A percentile compares a stretch with the other conserved stretches of the same genome.
These are phyloP conservation scores for Colletotrichum sp. DNA, from an alignment of 2,329 filamentous ascomycete species.

Conservation along the genomic window DNA sequence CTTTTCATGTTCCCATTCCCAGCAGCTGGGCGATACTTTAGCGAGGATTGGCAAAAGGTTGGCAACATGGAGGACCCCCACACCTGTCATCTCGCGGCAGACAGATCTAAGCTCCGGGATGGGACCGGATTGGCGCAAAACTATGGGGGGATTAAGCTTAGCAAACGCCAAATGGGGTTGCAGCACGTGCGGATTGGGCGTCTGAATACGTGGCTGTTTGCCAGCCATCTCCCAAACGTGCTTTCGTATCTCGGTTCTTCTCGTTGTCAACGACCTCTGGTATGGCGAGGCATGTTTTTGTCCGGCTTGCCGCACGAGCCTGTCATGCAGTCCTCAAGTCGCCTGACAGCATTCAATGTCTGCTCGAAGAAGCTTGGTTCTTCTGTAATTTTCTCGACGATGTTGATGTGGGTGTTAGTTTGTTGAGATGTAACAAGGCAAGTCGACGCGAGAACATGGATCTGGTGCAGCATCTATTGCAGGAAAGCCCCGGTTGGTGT, in stretches of 20 bases:
- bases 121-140: slow-evolving; percentile 17
- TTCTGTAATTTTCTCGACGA: not conserved
- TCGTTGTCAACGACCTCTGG: not conserved
- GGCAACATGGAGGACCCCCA: slow-evolving; percentile 12
- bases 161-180: slow-evolving; percentile 16
- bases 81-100: slow-evolving; percentile 21
- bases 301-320: not conserved
- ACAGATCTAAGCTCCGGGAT: slow-evolving; percentile 21
- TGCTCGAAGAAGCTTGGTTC: not conserved
- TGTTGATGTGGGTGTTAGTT: not conserved
- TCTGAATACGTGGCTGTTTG: slow-evolving; percentile 5
- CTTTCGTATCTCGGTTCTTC: not conserved
- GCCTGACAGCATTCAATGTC: not conserved
- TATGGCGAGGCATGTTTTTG: not conserved
- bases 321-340: not conserved
- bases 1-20: not conserved
- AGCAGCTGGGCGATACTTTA: not conserved
- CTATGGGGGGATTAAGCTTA: slow-evolving; percentile 16
- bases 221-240: not conserved
- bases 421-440: not conserved
- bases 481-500: not conserved
- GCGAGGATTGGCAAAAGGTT: not conserved
- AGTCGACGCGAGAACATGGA: not conserved
- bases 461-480: not conserved
- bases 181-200: not conserved